Percentiles rank a stretch among this genome's conserved stretches.
phyloP scores from a whole-genome alignment of 2,329 filamentous ascomycete species.

The Lizonia empirigonia region DNA sequence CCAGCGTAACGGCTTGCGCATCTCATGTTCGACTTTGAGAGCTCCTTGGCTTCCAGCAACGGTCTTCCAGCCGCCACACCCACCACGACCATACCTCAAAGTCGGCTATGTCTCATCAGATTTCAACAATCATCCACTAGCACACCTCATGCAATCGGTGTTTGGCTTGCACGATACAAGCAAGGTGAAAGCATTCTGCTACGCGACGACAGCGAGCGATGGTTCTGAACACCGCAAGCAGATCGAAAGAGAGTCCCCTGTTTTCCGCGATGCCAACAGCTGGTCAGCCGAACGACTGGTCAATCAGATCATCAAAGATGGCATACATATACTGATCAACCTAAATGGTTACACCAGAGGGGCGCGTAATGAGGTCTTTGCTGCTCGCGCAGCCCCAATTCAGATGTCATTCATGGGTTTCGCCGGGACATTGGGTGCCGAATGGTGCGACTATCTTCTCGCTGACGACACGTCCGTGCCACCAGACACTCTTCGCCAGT shows the following conservation, averaged over 20 bases:
- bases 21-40: conserved; percentile 86
- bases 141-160: conserved; percentile 97
- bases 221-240: conserved; percentile 86
- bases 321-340: conserved; percentile 93
- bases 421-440: conserved; percentile 90
- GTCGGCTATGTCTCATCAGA: conserved; percentile 97
- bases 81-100: conserved; percentile 82
- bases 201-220: conserved; percentile 92
- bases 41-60: conserved; percentile 82
- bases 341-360: conserved; percentile 98
- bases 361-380: conserved; percentile 96
- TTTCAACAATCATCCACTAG: conserved; percentile 97
- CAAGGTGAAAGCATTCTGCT: conserved; percentile 86
- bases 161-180: conserved; percentile 83
- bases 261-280: conserved; percentile 84
- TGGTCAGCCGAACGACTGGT: conserved; percentile 88
- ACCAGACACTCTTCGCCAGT: conserved; percentile 77
- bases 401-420: conserved; percentile 99
- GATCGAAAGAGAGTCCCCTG: conserved; percentile 89
- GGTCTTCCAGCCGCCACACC: conserved; percentile 83
- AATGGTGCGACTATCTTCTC: conserved; percentile 98
- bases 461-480: conserved; percentile 90
- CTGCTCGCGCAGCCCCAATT: conserved; percentile 88
- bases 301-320: conserved; percentile 82
- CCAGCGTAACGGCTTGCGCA: conserved; percentile 89